Conservation (phyloP, 2,329 filamentous ascomycete genomes). For the Acarospora socialis region DNA sequence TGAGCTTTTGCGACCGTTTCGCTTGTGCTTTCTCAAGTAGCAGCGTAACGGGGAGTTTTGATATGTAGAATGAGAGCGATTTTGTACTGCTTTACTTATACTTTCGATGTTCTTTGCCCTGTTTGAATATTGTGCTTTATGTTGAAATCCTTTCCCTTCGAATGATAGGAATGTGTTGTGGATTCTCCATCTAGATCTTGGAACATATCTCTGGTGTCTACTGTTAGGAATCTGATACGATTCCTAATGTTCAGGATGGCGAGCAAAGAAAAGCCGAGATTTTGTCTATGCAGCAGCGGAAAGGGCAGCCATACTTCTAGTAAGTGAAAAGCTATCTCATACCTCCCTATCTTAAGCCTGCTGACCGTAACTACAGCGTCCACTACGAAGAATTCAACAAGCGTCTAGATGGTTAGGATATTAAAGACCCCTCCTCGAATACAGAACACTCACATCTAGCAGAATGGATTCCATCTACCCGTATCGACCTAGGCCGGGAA, state of each 20-base stretch:
- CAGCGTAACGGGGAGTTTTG: too few relatives aligned
- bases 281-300: constrained; percentile 80
- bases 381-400: constrained; percentile 99
- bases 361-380: constrained; percentile 35
- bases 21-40: constrained; percentile 3
- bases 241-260: constrained; percentile 58
- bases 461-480: constrained; percentile 75
- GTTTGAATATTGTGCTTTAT: too few relatives aligned
- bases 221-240: too few relatives aligned
- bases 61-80: too few relatives aligned
- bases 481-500: constrained; percentile 77
- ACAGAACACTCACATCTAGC: constrained; percentile 15
- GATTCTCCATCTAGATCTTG: too few relatives aligned
- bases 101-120: too few relatives aligned
- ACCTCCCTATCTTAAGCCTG: constrained; percentile 5
- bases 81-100: too few relatives aligned
- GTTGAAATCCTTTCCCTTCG: too few relatives aligned
- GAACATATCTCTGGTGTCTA: too few relatives aligned
- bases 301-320: constrained; percentile 80
- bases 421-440: neutral
- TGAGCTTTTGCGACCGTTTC: constrained; percentile 12
- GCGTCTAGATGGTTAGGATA: constrained; percentile 41
- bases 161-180: too few relatives aligned
- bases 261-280: constrained; percentile 87
- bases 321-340: constrained; percentile 18